Base-by-base conservation (phyloP, 164 flowering plant genomes). In the Akebia trifoliata region DNA sequence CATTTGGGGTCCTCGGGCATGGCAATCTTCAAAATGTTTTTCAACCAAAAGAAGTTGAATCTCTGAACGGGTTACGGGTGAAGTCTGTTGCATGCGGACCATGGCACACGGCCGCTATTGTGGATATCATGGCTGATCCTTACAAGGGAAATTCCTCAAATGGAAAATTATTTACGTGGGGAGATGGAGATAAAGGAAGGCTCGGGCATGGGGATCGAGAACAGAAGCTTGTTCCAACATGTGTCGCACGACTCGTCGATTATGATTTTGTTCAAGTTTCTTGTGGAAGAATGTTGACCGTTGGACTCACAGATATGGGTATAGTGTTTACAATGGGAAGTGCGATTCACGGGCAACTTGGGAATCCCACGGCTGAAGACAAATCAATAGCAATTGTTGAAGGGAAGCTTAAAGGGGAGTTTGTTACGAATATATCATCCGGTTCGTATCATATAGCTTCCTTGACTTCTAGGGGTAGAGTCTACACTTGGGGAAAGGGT, bases 1-100 rank as follows among this genome's bases (percentile, higher is more conserved):
- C 83, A 43, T 85, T 83, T 79, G 92, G 92, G 9, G 86, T 76
- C 58, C 83, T 85, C 53, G 93, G 93, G 24, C 93, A 85, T 71
- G 93, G 88, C 7, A 63, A 75, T 63, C 66, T 58, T 45, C 60
- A 59, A 56, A 78, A 72, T 49, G 14, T 66, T 36, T 56, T 69
- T 15, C 73, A 72, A 65, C 89, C 93, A 4, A 81, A 72, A 72
- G 81, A 86, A 63, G 84, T 86, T 49, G 85, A 81, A 58, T 76
- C 78, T 44, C 68, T 86, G 30, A 76, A 63, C 42, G 86, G 85
- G 2, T 60, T 81, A 42, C 31, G 72, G 36, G 83, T 78, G 1
- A 79, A 69, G 56, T 72, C 79, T n/a, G 86, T 78, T 49, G 75
- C 93, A 21, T 85, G 93, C 71, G 93, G 93, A 8, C 60, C 83